Conservation (phyloP, 2,329 filamentous ascomycete genomes). For the Botrytis tulipae region DNA sequence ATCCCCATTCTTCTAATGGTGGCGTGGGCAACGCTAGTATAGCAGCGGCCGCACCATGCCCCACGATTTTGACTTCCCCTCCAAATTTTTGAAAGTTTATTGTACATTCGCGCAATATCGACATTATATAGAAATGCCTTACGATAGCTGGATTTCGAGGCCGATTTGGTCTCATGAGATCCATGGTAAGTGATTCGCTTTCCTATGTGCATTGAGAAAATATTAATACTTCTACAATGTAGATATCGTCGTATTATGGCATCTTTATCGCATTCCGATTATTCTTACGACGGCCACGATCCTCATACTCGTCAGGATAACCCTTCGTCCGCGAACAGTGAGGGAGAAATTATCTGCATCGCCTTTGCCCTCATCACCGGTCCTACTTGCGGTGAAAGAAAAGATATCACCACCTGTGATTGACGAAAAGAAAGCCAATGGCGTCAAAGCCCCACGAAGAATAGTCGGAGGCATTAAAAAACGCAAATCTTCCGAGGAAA, state of each 20-base stretch:
- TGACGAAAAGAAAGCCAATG: constrained; percentile 29
- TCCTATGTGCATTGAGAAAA: background rate
- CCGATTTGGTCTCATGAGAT: constrained; percentile 26
- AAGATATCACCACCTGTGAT: constrained; percentile 21
- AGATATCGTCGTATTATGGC: constrained; percentile 43
- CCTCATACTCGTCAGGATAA: constrained; percentile 40
- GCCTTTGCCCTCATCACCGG: constrained; percentile 32
- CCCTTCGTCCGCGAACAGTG: constrained; percentile 37
- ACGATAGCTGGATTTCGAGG: constrained; percentile 23
- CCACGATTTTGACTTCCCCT: constrained; percentile 17
- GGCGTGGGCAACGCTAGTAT: background rate
- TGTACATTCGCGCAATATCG: background rate
- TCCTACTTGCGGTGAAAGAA: constrained; percentile 28
- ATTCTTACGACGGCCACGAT: constrained; percentile 42
- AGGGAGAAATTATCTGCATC: constrained; percentile 37
- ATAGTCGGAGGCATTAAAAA: constrained; percentile 39
- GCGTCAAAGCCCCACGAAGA: constrained; percentile 40
- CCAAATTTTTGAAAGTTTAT: constrained; percentile 8
- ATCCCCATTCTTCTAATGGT: background rate
- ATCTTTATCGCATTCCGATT: constrained; percentile 46
- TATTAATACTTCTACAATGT: constrained; percentile 6
- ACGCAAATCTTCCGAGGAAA: constrained; percentile 32
- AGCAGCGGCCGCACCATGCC: constrained; percentile 11
- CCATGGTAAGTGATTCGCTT: constrained; percentile 23
- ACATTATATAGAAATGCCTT: constrained; percentile 14